Conservation (phyloP, 163 green algal genomes). For the Scenedesmus sp. region DNA sequence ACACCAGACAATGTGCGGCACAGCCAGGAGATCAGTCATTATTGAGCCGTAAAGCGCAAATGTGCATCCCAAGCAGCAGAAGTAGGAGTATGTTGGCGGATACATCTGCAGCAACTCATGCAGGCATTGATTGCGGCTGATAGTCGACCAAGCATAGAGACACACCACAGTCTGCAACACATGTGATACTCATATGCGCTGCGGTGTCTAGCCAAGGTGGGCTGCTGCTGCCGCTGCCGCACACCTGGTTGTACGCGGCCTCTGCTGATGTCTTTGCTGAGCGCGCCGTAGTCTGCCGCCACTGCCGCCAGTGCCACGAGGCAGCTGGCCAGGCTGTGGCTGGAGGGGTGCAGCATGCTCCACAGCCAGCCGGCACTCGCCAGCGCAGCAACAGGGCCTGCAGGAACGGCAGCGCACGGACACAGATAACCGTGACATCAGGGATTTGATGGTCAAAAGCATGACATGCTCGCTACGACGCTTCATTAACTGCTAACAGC, state of each 20-base stretch:
- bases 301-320: conserved; percentile 42
- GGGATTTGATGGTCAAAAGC: no score
- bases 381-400: conserved; percentile 50
- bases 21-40: neutral
- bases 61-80: no score
- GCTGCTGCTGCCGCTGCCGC: neutral
- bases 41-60: no score
- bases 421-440: no score
- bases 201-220: no score
- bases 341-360: conserved; percentile 33
- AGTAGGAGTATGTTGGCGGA: neutral
- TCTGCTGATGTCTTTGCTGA: conserved; percentile 23
- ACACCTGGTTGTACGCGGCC: neutral
- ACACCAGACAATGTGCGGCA: neutral
- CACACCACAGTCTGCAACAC: no score
- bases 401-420: neutral
- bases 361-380: conserved; percentile 45
- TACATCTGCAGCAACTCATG: neutral
- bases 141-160: no score
- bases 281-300: conserved; percentile 37
- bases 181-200: neutral
- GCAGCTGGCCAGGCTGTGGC: neutral
- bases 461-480: no score
- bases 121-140: no score
- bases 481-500: no score